These are phyloP conservation scores for Brassica incana DNA, from an alignment of 345 rosid species.

Conservation along the genomic window DNA sequence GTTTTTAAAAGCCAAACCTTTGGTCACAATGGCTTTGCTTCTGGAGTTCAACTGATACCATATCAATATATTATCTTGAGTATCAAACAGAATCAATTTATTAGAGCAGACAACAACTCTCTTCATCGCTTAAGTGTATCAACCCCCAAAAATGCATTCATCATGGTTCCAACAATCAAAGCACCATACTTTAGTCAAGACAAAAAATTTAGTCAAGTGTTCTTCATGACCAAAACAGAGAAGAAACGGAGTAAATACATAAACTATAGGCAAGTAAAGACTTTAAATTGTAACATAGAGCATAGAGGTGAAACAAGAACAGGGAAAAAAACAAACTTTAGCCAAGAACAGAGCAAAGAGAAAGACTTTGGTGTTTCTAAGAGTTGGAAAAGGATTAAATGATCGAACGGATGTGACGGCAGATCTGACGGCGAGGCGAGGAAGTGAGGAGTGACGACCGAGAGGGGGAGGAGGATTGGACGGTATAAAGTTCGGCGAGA, in stretches of 20 bases:
- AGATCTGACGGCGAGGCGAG: neutral
- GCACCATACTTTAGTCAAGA: neutral
- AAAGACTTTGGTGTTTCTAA: neutral
- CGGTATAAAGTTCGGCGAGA: neutral
- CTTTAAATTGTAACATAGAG: neutral
- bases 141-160: neutral
- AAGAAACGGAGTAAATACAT: conserved; percentile 4
- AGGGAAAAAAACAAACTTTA: neutral
- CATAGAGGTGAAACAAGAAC: conserved; percentile 1
- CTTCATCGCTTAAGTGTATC: neutral
- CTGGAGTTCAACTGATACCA: neutral
- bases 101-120: neutral
- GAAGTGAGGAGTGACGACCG: neutral
- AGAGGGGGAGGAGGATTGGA: neutral
- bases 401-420: neutral
- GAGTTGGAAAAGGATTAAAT: neutral
- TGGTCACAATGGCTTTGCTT: neutral
- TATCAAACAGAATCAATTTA: neutral
- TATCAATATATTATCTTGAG: neutral
- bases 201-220: conserved; percentile 10
- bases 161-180: neutral
- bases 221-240: neutral
- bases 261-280: neutral
- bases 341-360: neutral
- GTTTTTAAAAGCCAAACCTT: too few relatives aligned